A percentile compares a stretch with the other conserved stretches of the same genome.
Evolutionary conservation across 139 green algal genomes (phyloP).

Genomic region (Pycnococcus provasolii): DNA sequence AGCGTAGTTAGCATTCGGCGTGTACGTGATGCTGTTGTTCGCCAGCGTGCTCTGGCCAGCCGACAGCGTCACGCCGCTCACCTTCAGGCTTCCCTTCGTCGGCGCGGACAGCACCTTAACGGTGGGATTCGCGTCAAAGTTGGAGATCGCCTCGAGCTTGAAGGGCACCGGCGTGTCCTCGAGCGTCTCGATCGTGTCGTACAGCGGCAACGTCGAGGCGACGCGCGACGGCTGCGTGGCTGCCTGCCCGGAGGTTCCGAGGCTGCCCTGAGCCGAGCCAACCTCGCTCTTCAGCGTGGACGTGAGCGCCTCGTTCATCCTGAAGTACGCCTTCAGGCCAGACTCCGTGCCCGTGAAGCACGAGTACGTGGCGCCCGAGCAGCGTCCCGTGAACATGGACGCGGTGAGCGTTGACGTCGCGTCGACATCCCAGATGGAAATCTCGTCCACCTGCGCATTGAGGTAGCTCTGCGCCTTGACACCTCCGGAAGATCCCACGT

Average conservation of each 20-base stretch:
- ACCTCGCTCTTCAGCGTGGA: too few species aligned
- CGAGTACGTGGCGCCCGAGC: background rate
- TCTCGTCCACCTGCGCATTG: slow-evolving; percentile 17
- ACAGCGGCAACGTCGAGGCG: slow-evolving; percentile 10
- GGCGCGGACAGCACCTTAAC: background rate
- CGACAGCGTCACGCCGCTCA: background rate
- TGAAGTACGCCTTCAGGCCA: slow-evolving; percentile 15
- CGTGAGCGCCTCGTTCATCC: background rate
- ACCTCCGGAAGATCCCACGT: background rate
- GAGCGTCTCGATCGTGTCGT: background rate
- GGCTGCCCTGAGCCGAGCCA: background rate
- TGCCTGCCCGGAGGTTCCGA: slow-evolving; percentile 1
- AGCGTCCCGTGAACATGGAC: background rate
- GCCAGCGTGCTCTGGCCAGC: background rate
- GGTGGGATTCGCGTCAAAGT: background rate
- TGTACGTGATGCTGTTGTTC: background rate
- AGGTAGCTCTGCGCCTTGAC: background rate
- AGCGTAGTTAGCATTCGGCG: background rate
- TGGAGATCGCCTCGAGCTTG: background rate
- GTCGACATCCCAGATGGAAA: slow-evolving; percentile 10
- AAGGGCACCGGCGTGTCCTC: slow-evolving; percentile 9
- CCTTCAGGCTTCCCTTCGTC: background rate
- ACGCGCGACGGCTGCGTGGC: slow-evolving; percentile 17
- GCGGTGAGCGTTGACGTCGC: background rate
- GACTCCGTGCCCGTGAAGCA: slow-evolving; percentile 10